Conservation (phyloP, 2,329 filamentous ascomycete species). For the Botrytis aclada region DNA sequence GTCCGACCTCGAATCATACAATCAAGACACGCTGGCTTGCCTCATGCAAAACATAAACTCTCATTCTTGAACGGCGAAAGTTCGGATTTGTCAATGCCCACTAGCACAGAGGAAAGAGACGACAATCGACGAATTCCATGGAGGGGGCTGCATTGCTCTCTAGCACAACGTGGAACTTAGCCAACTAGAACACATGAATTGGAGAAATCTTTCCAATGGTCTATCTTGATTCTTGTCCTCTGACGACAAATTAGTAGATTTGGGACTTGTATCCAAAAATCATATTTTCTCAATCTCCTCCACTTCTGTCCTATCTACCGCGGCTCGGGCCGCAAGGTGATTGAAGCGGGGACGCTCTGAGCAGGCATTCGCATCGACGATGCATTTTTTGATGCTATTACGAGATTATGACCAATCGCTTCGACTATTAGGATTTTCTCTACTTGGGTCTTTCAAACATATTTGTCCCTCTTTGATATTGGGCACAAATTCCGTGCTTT, state of each 20-base stretch:
- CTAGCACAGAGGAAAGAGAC: neutral
- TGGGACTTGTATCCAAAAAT: neutral
- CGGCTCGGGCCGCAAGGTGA: conserved; percentile 14
- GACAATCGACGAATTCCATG: neutral
- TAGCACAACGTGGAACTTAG: neutral
- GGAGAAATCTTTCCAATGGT: neutral
- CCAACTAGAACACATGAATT: neutral
- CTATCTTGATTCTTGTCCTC: neutral
- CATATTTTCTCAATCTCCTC: neutral
- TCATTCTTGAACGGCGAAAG: neutral
- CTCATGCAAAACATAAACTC: neutral
- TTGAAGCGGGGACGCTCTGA: neutral
- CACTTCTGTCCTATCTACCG: neutral
- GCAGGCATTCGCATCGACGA: neutral
- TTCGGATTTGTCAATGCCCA: neutral
- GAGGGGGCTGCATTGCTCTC: neutral
- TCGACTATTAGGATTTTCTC: no score
- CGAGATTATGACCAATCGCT: neutral
- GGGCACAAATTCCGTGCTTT: neutral
- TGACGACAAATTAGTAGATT: neutral
- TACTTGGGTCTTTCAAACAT: neutral
- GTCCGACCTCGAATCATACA: neutral
- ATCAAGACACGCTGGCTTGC: neutral
- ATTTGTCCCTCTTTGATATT: neutral
- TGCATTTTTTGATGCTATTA: neutral